Evolutionary conservation across 352 stramenopile species (phyloP).

Genomic region (Phytophthora podocarpi): DNA sequence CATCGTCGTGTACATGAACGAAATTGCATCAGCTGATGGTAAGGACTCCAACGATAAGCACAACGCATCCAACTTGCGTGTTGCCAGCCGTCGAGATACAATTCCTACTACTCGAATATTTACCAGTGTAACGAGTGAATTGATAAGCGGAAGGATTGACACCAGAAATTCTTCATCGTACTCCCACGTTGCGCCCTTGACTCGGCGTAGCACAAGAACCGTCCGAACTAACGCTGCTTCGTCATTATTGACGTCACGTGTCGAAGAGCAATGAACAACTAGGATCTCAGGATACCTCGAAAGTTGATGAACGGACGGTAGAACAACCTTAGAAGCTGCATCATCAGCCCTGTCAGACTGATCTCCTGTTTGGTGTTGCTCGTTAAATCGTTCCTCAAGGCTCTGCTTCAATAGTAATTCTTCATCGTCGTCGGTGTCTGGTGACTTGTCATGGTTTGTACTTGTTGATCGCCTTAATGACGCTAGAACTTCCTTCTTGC

Average conservation of each 20-base stretch:
- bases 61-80: constrained; percentile 30
- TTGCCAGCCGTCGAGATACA: constrained; percentile 36
- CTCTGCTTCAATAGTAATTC: not conserved
- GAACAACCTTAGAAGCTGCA: not conserved
- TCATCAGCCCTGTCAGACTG: no score
- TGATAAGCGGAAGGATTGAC: constrained; percentile 44
- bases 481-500: constrained; percentile 6
- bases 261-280: constrained; percentile 26
- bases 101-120: constrained; percentile 60
- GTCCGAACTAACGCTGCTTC: constrained; percentile 23
- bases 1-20: constrained; percentile 22
- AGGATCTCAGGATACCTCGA: constrained; percentile 20
- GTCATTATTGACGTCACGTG: constrained; percentile 40
- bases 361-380: not conserved
- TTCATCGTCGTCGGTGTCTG: not conserved
- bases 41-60: constrained; percentile 16
- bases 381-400: constrained; percentile 9
- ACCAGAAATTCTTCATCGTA: constrained; percentile 68
- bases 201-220: constrained; percentile 52
- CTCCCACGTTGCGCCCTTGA: constrained; percentile 50
- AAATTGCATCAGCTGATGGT: constrained; percentile 17
- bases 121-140: constrained; percentile 47
- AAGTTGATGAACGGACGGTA: constrained; percentile 14
- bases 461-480: constrained; percentile 1
- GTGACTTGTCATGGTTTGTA: not conserved